Conservation (phyloP, 73 alveolate species). For the Paramecium biaurelia region DNA sequence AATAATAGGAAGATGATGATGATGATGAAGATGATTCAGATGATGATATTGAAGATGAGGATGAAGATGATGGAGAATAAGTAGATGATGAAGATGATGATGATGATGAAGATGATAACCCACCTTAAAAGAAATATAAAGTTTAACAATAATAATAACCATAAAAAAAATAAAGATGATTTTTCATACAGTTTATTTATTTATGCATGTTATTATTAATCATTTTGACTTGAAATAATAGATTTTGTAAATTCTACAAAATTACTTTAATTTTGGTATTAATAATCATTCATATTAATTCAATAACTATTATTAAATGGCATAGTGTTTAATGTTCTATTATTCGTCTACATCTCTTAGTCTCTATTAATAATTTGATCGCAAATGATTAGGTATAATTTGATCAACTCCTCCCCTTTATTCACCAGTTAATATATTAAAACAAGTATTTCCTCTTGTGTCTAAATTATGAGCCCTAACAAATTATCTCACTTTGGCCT, state of each 20-base stretch:
- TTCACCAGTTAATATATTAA: conserved; percentile 55
- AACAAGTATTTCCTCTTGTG: conserved; percentile 15
- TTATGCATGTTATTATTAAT: not conserved
- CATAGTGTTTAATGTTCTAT: conserved; percentile 31
- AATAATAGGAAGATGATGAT: not conserved
- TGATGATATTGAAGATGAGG: not conserved
- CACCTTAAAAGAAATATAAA: not conserved
- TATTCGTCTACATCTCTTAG: not conserved
- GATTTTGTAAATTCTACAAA: not conserved
- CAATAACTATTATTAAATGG: conserved; percentile 39
- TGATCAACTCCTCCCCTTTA: conserved; percentile 44
- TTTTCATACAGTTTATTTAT: not conserved
- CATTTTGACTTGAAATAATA: not conserved
- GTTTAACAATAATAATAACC: not conserved
- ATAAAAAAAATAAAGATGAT: not conserved
- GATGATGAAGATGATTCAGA: conserved; percentile 32
- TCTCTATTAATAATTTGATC: not conserved
- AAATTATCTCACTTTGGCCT: conserved; percentile 46
- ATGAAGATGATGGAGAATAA: not conserved
- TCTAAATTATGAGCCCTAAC: conserved; percentile 55
- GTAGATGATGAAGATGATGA: not conserved
- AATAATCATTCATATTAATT: conserved; percentile 4
- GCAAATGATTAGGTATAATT: conserved; percentile 29
- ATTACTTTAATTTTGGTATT: not conserved
- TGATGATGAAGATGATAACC: not conserved